Evolutionary conservation across 257 asterid species (phyloP), one percentile per base, ranked within the genome.

Genomic region (Lavandula angustifolia): DNA sequence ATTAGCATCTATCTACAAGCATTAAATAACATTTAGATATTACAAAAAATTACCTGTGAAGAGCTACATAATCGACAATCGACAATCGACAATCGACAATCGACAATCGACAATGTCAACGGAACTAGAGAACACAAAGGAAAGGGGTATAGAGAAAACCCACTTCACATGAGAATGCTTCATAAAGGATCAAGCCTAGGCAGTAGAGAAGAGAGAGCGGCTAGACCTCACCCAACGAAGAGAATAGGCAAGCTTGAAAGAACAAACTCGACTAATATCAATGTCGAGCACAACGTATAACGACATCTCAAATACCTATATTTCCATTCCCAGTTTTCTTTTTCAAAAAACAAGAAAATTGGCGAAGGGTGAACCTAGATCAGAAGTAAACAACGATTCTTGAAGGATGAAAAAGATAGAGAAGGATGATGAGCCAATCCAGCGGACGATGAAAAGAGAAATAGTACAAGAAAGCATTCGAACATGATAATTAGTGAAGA

Each of bases 271-370:
- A 68, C 66, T 49, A 7, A 46, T 66, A 67, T 44, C 11, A 48
- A 40, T 42, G 44, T 54, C 41, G 74, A 62, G 69, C 44, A 57
- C 71, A 68, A 76, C 32, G 34, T 22, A 71, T 27, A 75, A 76
- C 67, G 69, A 73, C 67, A 75, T 62, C 44, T 6, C 50, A 67
- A 52, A 81, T 60, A 78, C 13, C 47, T 35, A 73, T 68, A 73
- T 65, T 77, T 77, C 84, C 86, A 78, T 71, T 61, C 82, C 87
- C 85, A 64, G 32, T 73, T 81, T 76, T 79, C 87, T 38, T 81
- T 79, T 69, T 60, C 18, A 10, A 82, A 92, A 92, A 92, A 85
- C 69, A 78, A 88, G 80, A 85, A 78, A 79, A 44, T n/a, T 73
- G 85, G 83, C 43, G 16, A 77, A 71, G 81, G 85, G 75, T 69